phyloP scores from a whole-genome alignment of 495 filamentous ascomycete genomes.

The Sabuloglossum arenarium region DNA sequence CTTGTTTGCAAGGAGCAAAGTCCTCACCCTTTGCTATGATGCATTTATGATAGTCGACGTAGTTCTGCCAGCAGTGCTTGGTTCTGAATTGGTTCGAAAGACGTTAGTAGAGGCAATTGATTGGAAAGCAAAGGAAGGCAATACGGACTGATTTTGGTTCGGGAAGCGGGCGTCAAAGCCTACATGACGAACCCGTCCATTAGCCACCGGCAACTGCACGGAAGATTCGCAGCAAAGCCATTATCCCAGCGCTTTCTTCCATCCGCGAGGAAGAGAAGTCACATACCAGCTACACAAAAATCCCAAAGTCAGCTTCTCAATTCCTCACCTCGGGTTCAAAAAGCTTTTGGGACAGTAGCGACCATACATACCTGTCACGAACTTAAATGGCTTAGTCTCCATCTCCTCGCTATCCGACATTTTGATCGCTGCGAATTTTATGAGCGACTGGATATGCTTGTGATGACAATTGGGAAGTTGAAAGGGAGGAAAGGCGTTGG shows the following conservation, averaged over 20 bases:
- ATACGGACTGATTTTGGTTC: slow-evolving; percentile 72
- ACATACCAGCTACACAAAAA: slow-evolving; percentile 24
- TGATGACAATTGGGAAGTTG: slow-evolving; percentile 11
- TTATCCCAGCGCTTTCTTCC: too few species aligned
- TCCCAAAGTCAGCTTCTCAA: slow-evolving; percentile 1
- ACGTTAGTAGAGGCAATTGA: too few species aligned
- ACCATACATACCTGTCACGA: slow-evolving; percentile 73
- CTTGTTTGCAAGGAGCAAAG: slow-evolving; percentile 93
- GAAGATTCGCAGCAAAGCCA: too few species aligned
- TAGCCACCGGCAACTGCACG: too few species aligned
- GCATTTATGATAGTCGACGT: slow-evolving; percentile 99
- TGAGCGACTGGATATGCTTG: slow-evolving; percentile 10
- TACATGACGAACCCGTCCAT: slow-evolving; percentile 21
- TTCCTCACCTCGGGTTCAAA: not conserved
- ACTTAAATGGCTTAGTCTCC: slow-evolving; percentile 99
- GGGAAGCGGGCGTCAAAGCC: slow-evolving; percentile 99
- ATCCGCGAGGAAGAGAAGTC: slow-evolving; percentile 7
- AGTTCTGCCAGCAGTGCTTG: slow-evolving; percentile 96
- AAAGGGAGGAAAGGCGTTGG: slow-evolving; percentile 7
- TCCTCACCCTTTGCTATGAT: slow-evolving; percentile 96
- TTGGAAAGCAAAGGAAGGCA: too few species aligned
- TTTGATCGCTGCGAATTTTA: slow-evolving; percentile 19
- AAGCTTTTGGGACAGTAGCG: not conserved
- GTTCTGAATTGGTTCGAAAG: slow-evolving; percentile 26
- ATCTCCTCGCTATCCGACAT: slow-evolving; percentile 84